Evolutionary conservation across 768 basidiomycete species (phyloP), one percentile per base, ranked within the genome.

Genomic region (Phanerodontia chrysosporium): DNA sequence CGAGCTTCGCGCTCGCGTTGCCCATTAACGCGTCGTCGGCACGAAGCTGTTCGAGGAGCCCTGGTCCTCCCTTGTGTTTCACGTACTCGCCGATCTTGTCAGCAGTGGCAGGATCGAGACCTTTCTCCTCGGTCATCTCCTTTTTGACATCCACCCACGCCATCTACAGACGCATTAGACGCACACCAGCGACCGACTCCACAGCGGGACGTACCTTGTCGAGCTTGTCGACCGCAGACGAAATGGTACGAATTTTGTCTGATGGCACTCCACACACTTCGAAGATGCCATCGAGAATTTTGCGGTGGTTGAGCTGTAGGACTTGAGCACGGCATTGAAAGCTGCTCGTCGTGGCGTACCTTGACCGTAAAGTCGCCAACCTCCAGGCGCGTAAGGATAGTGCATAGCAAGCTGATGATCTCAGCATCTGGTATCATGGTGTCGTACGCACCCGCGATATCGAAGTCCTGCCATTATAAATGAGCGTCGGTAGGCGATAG

Each of bases 381-480:
- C 55, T 97, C 92, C 10, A 99, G 79, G 57, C 80, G 83, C 0
- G 84, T 82, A 53, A 98, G 75, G 29, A 95, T 81, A 7, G 93
- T 92, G 66, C 88, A 92, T 0, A 92, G 66, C 59, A 98, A 72
- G 62, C 86, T 86, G 62, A 98, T 80, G 27, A 97, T 71, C 71
- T 99, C 97, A 1, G 92, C 92, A 69, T 98, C 97, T 9, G 97
- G 92, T 56, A 99, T 92, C 97, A 99, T 99, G 3, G 92, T 75
- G 71, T 99, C 97, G 87, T 92, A 98, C 8, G 72, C 68, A 9
- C 97, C 97, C 29, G 89, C 84, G 54, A 98, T 94, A 71, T 98
- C 97, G 67, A 98, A 90, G 72, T 99, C 96, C 95, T 96, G 65
- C 21, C 22, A 10, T 2, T 56, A 46, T 49, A 22, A 55, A 12